A percentile compares a stretch with the other conserved stretches of the same genome.
Evolutionary conservation across 2,329 filamentous ascomycete genomes (phyloP).

Genomic region (Alternaria ventricosa): DNA sequence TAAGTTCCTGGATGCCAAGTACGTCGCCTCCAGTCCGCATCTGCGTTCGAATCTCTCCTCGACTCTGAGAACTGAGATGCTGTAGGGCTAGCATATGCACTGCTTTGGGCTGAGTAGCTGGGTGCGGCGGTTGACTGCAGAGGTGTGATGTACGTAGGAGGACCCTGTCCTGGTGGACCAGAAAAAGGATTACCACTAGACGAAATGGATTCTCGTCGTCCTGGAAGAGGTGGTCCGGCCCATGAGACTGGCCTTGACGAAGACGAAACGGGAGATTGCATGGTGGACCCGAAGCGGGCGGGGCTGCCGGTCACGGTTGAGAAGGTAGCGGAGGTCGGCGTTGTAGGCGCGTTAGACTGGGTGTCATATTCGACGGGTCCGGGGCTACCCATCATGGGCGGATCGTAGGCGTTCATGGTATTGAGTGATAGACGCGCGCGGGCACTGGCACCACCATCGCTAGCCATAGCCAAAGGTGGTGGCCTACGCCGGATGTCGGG

Average conservation of each 20-base stretch:
- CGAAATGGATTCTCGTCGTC: constrained; percentile 81
- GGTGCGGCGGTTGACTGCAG: constrained; percentile 62
- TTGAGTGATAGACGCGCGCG: constrained; percentile 63
- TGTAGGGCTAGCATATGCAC: constrained; percentile 71
- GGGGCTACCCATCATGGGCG: constrained; percentile 67
- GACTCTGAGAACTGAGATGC: constrained; percentile 67
- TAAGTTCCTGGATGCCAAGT: constrained; percentile 89
- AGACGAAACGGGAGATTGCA: constrained; percentile 75
- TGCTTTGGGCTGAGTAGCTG: constrained; percentile 64
- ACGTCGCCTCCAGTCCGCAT: constrained; percentile 80
- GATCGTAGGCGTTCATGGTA: constrained; percentile 68
- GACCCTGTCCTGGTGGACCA: constrained; percentile 65
- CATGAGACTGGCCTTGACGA: constrained; percentile 75
- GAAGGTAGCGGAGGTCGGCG: constrained; percentile 83
- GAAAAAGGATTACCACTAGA: constrained; percentile 78
- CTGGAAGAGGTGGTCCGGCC: constrained; percentile 72
- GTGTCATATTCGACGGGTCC: constrained; percentile 68
- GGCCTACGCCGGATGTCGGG: constrained; percentile 70
- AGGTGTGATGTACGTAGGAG: constrained; percentile 63
- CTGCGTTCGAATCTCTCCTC: constrained; percentile 71
- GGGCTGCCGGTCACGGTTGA: constrained; percentile 80
- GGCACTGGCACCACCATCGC: constrained; percentile 64
- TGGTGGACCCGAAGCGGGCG: constrained; percentile 67
- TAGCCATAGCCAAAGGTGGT: constrained; percentile 81
- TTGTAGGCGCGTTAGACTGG: constrained; percentile 76